Conservation (phyloP, 345 rosid species). For the Eucalyptus coolabah region DNA sequence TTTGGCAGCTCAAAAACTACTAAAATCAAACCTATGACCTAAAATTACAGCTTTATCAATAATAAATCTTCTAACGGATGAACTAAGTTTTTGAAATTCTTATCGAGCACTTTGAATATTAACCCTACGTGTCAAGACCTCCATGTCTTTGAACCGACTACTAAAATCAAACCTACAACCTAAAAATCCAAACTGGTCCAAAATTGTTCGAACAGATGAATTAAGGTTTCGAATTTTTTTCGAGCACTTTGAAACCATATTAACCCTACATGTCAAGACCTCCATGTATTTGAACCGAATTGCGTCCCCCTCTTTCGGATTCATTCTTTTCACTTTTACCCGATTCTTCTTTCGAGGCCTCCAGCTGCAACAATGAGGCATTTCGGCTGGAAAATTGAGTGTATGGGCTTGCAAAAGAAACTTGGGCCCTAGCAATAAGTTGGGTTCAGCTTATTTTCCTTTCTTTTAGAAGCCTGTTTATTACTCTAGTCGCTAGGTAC, state of each 20-base stretch:
- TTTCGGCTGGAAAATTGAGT: background rate
- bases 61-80: background rate
- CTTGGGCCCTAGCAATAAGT: background rate
- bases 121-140: background rate
- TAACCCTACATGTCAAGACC: background rate
- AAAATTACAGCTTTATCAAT: background rate
- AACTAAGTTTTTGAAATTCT: background rate
- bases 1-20: background rate
- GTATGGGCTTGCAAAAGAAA: background rate
- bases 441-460: background rate
- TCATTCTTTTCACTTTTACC: background rate
- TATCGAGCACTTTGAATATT: background rate
- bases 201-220: background rate
- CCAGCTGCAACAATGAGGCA: background rate
- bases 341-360: background rate
- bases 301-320: background rate
- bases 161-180: no score
- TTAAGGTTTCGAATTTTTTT: background rate
- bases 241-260: background rate
- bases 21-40: background rate
- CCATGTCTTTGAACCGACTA: no score
- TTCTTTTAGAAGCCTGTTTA: background rate
- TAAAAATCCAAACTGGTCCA: no score
- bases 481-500: background rate
- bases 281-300: background rate